Evolutionary conservation across 2,329 filamentous ascomycete genomes (phyloP).

Genomic region (Metarhizium rileyi): DNA sequence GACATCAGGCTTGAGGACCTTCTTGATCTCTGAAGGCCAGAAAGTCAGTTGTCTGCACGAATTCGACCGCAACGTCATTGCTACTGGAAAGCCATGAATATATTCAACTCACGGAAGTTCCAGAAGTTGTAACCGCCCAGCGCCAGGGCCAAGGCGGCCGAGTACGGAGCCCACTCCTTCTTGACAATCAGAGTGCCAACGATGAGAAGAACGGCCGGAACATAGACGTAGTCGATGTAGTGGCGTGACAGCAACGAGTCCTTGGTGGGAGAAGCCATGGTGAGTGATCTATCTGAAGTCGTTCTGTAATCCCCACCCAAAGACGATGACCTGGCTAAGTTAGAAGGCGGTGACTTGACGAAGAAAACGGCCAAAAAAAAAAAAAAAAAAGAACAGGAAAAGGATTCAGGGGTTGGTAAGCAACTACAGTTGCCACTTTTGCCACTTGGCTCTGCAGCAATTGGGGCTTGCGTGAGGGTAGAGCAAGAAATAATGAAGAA

Average conservation of each 20-base stretch:
- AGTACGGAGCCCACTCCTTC: slow-evolving; percentile 65
- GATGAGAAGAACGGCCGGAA: slow-evolving; percentile 71
- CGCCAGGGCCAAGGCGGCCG: slow-evolving; percentile 53
- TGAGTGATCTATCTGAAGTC: not conserved
- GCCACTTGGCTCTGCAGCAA: not conserved
- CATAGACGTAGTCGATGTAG: slow-evolving; percentile 72
- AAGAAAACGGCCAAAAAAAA: not conserved
- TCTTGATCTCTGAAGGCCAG: slow-evolving; percentile 52
- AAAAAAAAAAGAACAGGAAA: not conserved
- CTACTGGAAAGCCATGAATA: not conserved
- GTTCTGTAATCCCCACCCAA: not conserved
- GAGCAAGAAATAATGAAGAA: not conserved
- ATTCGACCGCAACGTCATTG: not conserved
- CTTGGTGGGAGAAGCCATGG: slow-evolving; percentile 18
- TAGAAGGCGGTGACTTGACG: not conserved
- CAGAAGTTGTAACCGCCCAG: slow-evolving; percentile 65
- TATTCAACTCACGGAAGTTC: slow-evolving; percentile 52
- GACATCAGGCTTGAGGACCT: slow-evolving; percentile 73
- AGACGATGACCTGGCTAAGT: not conserved
- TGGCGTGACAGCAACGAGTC: slow-evolving; percentile 39
- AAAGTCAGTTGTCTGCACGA: slow-evolving; percentile 6
- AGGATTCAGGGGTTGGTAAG: not conserved
- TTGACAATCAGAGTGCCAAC: slow-evolving; percentile 70
- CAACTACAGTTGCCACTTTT: not conserved
- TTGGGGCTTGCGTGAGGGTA: not conserved